Evolutionary conservation across 306 rosid species (phyloP).

Genomic region (Canavalia ensiformis): DNA sequence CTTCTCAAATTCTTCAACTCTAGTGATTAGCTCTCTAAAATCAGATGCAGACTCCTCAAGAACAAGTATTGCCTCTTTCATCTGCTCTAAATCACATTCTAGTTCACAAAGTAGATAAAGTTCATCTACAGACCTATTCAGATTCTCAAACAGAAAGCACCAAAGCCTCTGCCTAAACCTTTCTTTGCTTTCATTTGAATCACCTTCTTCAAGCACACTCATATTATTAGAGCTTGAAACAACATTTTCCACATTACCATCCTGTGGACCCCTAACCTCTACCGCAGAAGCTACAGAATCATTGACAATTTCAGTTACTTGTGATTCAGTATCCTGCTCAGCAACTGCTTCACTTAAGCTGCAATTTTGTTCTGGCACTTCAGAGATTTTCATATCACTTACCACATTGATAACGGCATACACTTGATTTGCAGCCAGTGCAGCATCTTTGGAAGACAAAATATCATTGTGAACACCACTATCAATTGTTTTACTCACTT

Average conservation of each 20-base stretch:
- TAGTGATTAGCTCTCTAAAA: conserved; percentile 81
- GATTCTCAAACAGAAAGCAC: conserved; percentile 99
- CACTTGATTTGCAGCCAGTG: conserved; percentile 39
- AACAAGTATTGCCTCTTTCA: conserved; percentile 98
- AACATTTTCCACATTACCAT: conserved; percentile 49
- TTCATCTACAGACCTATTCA: conserved; percentile 98
- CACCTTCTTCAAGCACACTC: conserved; percentile 67
- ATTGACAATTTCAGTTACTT: conserved; percentile 48
- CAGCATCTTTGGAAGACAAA: conserved; percentile 43
- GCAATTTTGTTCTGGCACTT: conserved; percentile 46
- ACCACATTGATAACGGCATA: conserved; percentile 49
- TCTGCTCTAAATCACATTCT: conserved; percentile 96
- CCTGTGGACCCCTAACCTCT: conserved; percentile 53
- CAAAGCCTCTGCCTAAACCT: conserved; percentile 97
- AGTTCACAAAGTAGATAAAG: conserved; percentile 98
- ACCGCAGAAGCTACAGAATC: conserved; percentile 52
- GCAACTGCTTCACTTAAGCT: conserved; percentile 47
- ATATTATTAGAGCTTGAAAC: conserved; percentile 60
- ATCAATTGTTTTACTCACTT: conserved; percentile 51
- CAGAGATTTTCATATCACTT: conserved; percentile 44
- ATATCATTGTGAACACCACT: conserved; percentile 40
- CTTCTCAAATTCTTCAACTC: conserved; percentile 95
- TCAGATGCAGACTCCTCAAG: conserved; percentile 97
- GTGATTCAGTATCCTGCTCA: conserved; percentile 50
- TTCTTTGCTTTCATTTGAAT: conserved; percentile 91